A percentile compares a stretch with the other conserved stretches of the same genome.
Conservation (phyloP, 176 grass and related monocot species). For the Raddia distichophylla region DNA sequence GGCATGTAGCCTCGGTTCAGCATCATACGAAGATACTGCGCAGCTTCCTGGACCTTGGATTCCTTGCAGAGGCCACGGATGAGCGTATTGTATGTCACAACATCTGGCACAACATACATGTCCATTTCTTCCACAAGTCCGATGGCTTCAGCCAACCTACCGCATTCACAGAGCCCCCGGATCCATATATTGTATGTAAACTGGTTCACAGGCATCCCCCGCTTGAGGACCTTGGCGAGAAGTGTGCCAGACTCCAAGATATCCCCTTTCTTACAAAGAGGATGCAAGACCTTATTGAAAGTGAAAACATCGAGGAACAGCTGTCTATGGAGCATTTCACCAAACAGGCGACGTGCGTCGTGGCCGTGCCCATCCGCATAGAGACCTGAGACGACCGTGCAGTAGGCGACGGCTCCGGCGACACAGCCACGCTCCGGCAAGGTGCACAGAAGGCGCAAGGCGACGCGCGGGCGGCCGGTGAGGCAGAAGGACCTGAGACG, state of each 20-base stretch:
- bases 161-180: constrained; percentile 71
- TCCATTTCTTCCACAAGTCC: constrained; percentile 64
- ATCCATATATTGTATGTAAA: constrained; percentile 95
- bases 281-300: constrained; percentile 87
- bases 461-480: constrained; percentile 67
- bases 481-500: constrained; percentile 85
- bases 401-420: constrained; percentile 56
- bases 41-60: constrained; percentile 61
- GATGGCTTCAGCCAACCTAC: constrained; percentile 62
- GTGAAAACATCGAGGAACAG: constrained; percentile 53
- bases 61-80: constrained; percentile 79
- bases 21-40: constrained; percentile 72
- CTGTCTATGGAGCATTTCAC: constrained; percentile 62
- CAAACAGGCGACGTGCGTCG: constrained; percentile 67
- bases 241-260: constrained; percentile 61
- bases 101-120: constrained; percentile 57
- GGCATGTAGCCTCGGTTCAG: constrained; percentile 76
- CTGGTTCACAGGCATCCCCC: constrained; percentile 53
- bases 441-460: constrained; percentile 70
- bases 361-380: constrained; percentile 40
- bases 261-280: constrained; percentile 76
- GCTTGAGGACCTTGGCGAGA: constrained; percentile 74
- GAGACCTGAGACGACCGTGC: constrained; percentile 67
- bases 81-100: constrained; percentile 90
- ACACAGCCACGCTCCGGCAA: constrained; percentile 62